Evolutionary conservation across 257 asterid species (phyloP).

Genomic region (Penstemon eatonii): DNA sequence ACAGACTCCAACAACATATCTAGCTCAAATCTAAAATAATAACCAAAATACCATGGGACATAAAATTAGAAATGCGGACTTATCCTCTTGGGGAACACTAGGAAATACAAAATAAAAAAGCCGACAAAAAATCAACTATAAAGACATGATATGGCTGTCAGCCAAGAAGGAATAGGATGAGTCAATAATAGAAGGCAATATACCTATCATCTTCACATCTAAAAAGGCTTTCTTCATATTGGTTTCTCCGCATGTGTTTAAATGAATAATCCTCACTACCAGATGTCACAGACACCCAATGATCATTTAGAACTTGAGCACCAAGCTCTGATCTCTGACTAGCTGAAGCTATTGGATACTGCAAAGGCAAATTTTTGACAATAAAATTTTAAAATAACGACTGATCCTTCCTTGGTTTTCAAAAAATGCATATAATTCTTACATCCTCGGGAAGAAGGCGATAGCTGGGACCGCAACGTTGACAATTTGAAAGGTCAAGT

Average conservation of each 20-base stretch:
- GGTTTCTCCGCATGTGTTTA: constrained; percentile 96
- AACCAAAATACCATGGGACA: constrained; percentile 24
- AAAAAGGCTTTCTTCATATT: constrained; percentile 94
- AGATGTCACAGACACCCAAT: constrained; percentile 98
- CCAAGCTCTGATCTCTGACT: constrained; percentile 95
- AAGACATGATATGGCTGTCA: constrained; percentile 18
- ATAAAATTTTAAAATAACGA: constrained; percentile 21
- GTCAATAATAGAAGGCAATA: constrained; percentile 10
- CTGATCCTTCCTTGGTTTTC: constrained; percentile 4
- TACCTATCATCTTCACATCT: constrained; percentile 99
- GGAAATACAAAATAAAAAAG: constrained; percentile 11
- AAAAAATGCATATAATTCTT: constrained; percentile 27
- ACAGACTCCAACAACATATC: constrained; percentile 96
- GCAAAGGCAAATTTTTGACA: constrained; percentile 32
- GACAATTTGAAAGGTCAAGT: constrained; percentile 85
- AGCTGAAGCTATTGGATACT: constrained; percentile 88
- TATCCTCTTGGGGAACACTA: constrained; percentile 17
- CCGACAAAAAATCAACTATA: constrained; percentile 14
- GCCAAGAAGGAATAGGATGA: constrained; percentile 13
- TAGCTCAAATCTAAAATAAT: constrained; percentile 76
- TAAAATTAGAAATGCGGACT: not conserved
- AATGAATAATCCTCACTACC: constrained; percentile 99
- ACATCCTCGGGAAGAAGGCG: constrained; percentile 99
- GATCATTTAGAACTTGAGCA: constrained; percentile 80
- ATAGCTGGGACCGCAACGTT: constrained; percentile 89